Percentiles rank a stretch among this genome's conserved stretches.
Conservation (phyloP, 1,284 basidiomycete genomes). For the Pseudozyma sp. region DNA sequence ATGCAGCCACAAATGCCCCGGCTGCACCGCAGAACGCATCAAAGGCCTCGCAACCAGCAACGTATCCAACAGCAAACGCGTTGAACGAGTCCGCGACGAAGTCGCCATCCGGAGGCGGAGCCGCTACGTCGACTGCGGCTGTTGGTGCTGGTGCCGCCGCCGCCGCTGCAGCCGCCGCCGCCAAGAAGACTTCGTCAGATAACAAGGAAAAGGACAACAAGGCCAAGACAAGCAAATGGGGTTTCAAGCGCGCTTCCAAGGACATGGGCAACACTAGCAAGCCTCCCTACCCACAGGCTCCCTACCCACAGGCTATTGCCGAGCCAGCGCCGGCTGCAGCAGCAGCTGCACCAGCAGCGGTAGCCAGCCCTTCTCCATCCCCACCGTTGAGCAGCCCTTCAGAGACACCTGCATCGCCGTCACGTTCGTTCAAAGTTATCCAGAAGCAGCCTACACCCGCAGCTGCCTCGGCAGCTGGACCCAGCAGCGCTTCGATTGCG, state of each 20-base stretch:
- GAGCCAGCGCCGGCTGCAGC: conserved; percentile 12
- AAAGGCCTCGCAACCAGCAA: conserved; percentile 1
- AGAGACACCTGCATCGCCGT: conserved; percentile 26
- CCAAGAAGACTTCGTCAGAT: conserved; percentile 8
- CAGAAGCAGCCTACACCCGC: conserved; percentile 31
- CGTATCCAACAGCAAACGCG: neutral
- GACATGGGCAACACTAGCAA: conserved; percentile 24
- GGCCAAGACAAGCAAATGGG: conserved; percentile 44
- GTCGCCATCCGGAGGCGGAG: neutral
- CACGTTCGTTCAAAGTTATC: conserved; percentile 51
- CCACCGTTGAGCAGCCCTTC: conserved; percentile 16
- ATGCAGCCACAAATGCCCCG: neutral
- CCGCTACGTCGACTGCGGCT: conserved; percentile 8
- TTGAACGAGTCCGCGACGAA: conserved; percentile 1
- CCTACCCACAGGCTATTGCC: conserved; percentile 38
- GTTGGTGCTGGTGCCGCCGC: conserved; percentile 9
- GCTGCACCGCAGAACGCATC: neutral
- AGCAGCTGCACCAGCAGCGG: conserved; percentile 4
- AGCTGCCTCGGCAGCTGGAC: conserved; percentile 20
- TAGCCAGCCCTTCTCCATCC: conserved; percentile 18
- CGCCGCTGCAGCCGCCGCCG: conserved; percentile 10
- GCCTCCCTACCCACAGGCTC: conserved; percentile 38
- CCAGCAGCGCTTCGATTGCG: conserved; percentile 31
- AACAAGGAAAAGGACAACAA: conserved; percentile 25
- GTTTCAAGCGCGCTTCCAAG: conserved; percentile 47